Evolutionary conservation across 352 stramenopile genomes (phyloP), one percentile per base, ranked within the genome.

Genomic region (Pythium phragmitis): DNA sequence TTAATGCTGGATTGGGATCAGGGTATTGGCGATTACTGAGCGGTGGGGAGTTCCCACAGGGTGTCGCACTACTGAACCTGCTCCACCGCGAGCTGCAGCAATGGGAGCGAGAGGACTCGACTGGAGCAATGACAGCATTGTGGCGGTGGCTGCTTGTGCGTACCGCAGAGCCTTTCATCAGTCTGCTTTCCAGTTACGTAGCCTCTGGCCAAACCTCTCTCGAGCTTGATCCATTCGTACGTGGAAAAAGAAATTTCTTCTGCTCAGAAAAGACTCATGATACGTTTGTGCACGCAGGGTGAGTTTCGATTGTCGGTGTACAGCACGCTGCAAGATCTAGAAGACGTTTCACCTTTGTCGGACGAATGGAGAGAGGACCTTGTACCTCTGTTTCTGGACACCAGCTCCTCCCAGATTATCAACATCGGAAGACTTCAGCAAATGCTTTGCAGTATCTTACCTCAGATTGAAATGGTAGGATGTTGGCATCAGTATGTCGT

Each of bases 101-200:
- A 13, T 57, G 74, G 50, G 65, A 75, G 19, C 66, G 67, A 19
- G 68, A 78, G 47, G 83, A 92, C 48, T 57, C 68, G 1, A 48
- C 49, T 6, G 73, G 79, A 11, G 33, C 60, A 23, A 64, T 72
- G 26, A 55, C 73, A 34, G 36, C 67, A 19, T 37, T 92, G 17
- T 54, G 77, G 9, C 72, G 46, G 21, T 91, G 83, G 83, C 70
- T 92, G 33, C 68, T 92, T 30, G 67, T 85, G 1, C 83, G 82
- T 50, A 65, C 76, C 19, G 75, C 70, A n/a, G 68, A 63, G 16
- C 79, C 83, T 33, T 79, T 87, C n/a, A 47, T 92, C n/a, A 59
- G 59, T 37, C 65, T 74, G 0, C 56, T 92, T 34, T 82, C 83
- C 5, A 69, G 74, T n/a, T 79, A 89, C 36, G 64, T 87, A 9